These are phyloP conservation scores for Dendrobium nobile DNA, from an alignment of 106 monocot species.

Conservation along the genomic window DNA sequence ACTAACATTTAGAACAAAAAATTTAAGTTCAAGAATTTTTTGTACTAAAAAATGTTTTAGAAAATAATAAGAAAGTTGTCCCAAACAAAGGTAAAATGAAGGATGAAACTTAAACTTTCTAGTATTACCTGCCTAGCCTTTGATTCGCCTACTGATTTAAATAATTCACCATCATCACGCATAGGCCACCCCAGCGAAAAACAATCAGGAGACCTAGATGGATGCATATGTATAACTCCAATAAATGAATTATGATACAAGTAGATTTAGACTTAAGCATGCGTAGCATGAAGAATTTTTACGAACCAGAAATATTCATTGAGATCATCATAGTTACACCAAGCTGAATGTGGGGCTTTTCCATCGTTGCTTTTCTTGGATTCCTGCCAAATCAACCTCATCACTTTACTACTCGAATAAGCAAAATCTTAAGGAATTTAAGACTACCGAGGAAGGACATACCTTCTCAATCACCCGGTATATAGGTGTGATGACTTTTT, in stretches of 20 bases:
- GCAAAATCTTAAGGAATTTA: background rate
- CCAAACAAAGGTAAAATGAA: no score
- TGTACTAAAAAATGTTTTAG: no score
- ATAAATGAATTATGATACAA: background rate
- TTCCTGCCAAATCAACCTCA: conserved; percentile 52
- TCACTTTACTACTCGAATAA: background rate
- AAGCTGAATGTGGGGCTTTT: conserved; percentile 78
- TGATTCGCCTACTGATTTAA: conserved; percentile 63
- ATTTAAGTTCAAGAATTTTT: no score
- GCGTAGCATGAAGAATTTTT: background rate
- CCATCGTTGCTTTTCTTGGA: conserved; percentile 83
- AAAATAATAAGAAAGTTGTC: no score
- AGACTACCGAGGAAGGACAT: background rate
- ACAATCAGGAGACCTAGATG: conserved; percentile 79
- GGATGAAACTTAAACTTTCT: background rate
- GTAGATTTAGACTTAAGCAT: background rate
- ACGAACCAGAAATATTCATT: conserved; percentile 99
- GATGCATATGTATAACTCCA: background rate
- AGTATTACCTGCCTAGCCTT: conserved; percentile 40
- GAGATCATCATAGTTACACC: conserved; percentile 99
- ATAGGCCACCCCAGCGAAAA: conserved; percentile 99
- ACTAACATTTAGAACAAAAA: no score
- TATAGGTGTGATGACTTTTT: conserved; percentile 90
- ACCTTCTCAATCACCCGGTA: conserved; percentile 93
- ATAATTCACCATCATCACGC: conserved; percentile 91